phyloP scores from a whole-genome alignment of 345 rosid genomes.

The Lumnitzera littorea region DNA sequence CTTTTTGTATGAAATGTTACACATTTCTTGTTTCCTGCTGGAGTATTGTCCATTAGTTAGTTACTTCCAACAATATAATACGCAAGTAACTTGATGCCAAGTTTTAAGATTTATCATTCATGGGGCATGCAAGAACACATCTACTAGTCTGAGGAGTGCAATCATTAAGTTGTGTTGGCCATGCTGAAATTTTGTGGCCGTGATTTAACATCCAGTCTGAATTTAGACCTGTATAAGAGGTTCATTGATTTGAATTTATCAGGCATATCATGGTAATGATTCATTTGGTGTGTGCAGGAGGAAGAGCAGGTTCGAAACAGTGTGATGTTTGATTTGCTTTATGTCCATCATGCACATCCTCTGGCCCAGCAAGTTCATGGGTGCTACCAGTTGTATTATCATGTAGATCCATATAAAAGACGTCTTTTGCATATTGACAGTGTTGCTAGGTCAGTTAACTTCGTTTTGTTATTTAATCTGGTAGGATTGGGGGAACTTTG shows the following conservation, averaged over 20 bases:
- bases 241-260: background rate
- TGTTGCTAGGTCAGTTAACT: conserved; percentile 49
- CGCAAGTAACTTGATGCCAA: background rate
- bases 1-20: no score
- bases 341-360: conserved; percentile 62
- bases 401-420: conserved; percentile 39
- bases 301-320: conserved; percentile 82
- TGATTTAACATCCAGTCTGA: no score
- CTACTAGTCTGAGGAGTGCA: no score
- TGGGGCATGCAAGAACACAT: background rate
- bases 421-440: conserved; percentile 35
- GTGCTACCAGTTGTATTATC: conserved; percentile 28
- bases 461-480: background rate
- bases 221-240: background rate
- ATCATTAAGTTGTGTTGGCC: no score
- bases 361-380: conserved; percentile 36
- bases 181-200: no score
- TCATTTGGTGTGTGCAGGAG: conserved; percentile 31
- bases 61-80: background rate
- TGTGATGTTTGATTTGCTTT: conserved; percentile 81
- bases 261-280: background rate
- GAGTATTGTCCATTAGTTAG: no score
- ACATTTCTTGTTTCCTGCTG: no score
- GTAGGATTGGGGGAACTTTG: no score
- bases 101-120: background rate